phyloP scores from a whole-genome alignment of 192 early-diverging fungal species.

The Neocallimastix lanati region DNA sequence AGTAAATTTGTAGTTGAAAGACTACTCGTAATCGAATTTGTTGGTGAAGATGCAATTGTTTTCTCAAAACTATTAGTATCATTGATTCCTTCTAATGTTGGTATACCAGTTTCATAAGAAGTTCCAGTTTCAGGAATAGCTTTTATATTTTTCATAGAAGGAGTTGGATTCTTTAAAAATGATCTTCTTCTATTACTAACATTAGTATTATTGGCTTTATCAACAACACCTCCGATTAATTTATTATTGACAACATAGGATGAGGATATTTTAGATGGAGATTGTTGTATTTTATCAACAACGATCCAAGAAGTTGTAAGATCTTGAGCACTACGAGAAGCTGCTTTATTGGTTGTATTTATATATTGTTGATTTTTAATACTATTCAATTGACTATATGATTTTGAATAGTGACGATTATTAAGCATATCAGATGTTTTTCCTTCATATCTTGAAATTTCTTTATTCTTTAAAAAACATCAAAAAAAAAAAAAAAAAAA shows the following conservation, averaged over 20 bases:
- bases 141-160: neutral
- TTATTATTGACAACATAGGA: neutral
- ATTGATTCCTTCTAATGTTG: neutral
- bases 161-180: neutral
- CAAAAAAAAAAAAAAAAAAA: no score
- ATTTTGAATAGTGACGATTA: neutral
- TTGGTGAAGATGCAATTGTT: neutral
- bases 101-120: neutral
- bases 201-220: neutral
- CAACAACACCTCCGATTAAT: neutral
- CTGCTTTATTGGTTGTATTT: neutral
- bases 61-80: neutral
- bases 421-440: neutral
- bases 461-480: neutral
- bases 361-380: neutral
- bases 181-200: neutral
- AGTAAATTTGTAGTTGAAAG: neutral
- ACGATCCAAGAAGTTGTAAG: neutral
- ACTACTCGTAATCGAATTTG: neutral
- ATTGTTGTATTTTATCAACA: neutral
- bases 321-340: neutral
- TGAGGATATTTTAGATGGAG: neutral
- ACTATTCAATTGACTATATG: neutral
- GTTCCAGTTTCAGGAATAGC: neutral
- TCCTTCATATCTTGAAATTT: neutral